Conservation (phyloP, 2,329 filamentous ascomycete genomes). For the Aurifilum marmelostoma region DNA sequence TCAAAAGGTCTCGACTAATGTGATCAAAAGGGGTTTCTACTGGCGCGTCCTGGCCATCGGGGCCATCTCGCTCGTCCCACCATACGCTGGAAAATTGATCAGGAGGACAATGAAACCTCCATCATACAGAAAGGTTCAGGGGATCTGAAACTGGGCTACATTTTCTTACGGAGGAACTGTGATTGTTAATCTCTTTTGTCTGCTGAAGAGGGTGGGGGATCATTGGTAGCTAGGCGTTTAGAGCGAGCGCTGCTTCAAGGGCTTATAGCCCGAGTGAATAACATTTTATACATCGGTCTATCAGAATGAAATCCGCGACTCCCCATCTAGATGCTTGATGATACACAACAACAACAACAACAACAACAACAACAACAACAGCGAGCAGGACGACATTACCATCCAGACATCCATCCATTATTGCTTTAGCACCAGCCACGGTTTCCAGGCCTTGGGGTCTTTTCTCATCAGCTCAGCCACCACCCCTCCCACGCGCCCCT, state of each 20-base stretch:
- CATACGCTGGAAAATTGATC: conserved; percentile 85
- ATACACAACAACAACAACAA: not conserved
- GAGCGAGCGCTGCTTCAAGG: conserved; percentile 16
- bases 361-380: not conserved
- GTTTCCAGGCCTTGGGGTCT: conserved; percentile 38
- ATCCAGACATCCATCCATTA: no score
- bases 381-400: not conserved
- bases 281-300: conserved; percentile 10
- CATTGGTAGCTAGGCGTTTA: conserved; percentile 30
- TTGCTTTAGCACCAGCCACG: conserved; percentile 59
- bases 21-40: conserved; percentile 68
- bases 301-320: conserved; percentile 15
- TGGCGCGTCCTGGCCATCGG: conserved; percentile 85
- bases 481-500: conserved; percentile 74
- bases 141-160: conserved; percentile 50
- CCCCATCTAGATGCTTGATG: conserved; percentile 4
- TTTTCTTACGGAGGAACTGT: not conserved
- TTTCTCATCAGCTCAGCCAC: conserved; percentile 62
- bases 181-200: conserved; percentile 16
- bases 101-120: conserved; percentile 85
- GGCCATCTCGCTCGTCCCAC: conserved; percentile 80
- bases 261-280: not conserved
- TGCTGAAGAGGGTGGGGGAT: not conserved
- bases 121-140: conserved; percentile 91
- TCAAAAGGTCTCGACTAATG: conserved; percentile 33